phyloP scores from a whole-genome alignment of 768 basidiomycete genomes.

The Hygrophorus russula region DNA sequence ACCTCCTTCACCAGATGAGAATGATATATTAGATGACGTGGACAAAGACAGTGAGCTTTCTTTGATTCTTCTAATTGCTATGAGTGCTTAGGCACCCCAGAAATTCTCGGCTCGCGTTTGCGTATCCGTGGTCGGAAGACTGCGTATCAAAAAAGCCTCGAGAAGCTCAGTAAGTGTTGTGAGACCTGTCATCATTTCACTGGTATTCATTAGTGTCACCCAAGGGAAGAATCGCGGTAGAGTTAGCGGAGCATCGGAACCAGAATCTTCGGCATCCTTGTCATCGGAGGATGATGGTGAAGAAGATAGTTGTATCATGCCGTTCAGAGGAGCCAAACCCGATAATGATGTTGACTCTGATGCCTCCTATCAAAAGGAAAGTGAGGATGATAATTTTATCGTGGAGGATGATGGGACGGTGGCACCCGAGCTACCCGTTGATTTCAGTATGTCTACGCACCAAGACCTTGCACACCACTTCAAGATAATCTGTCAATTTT shows the following conservation, averaged over 20 bases:
- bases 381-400: slow-evolving; percentile 39
- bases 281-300: slow-evolving; percentile 21
- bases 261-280: slow-evolving; percentile 14
- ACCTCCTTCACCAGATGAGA: slow-evolving; percentile 33
- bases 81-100: slow-evolving; percentile 21
- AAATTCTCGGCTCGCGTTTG: slow-evolving; percentile 52
- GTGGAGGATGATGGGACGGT: slow-evolving; percentile 52
- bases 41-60: slow-evolving; percentile 43
- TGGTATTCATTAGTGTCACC: too few relatives aligned
- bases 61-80: slow-evolving; percentile 1
- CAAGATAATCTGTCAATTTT: slow-evolving; percentile 82
- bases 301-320: slow-evolving; percentile 14
- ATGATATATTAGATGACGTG: slow-evolving; percentile 37
- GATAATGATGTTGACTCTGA: slow-evolving; percentile 23
- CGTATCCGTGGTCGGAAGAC: slow-evolving; percentile 51
- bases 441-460: slow-evolving; percentile 74
- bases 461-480: slow-evolving; percentile 72
- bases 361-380: slow-evolving; percentile 27
- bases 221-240: slow-evolving; percentile 35
- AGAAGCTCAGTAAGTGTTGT: slow-evolving; percentile 46
- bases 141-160: slow-evolving; percentile 50
- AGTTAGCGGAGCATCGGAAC: slow-evolving; percentile 1
- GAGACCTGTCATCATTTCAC: slow-evolving; percentile 3
- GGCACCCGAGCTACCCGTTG: slow-evolving; percentile 45
- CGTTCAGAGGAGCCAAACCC: slow-evolving; percentile 37